A percentile compares a stretch with the other conserved stretches of the same genome.
Conservation (phyloP, 2,329 filamentous ascomycete genomes). For the Aureobasidium sp. region DNA sequence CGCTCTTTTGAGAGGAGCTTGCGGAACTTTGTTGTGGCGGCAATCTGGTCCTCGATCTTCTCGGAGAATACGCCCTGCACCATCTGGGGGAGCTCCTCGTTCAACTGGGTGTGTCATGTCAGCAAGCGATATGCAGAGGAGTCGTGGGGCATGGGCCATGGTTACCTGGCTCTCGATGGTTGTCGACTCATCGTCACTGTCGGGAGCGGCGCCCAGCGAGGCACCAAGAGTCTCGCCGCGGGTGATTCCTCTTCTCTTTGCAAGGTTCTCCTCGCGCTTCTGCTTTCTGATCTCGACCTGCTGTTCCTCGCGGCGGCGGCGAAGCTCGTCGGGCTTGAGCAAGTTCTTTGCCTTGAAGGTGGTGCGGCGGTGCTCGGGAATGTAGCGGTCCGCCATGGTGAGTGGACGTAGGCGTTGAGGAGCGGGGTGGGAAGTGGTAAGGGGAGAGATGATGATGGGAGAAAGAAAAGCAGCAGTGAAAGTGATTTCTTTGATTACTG, state of each 20-base stretch:
- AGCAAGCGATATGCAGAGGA: neutral
- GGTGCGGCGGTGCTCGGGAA: conserved; percentile 96
- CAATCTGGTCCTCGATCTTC: conserved; percentile 94
- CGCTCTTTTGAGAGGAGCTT: conserved; percentile 98
- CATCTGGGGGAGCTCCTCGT: conserved; percentile 97
- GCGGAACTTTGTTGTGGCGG: conserved; percentile 95
- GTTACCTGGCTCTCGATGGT: conserved; percentile 95
- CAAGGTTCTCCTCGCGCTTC: conserved; percentile 97
- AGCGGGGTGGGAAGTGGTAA: neutral
- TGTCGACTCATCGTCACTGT: conserved; percentile 94
- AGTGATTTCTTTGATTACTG: conserved; percentile 11
- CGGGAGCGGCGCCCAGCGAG: conserved; percentile 76
- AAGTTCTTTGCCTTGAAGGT: conserved; percentile 99
- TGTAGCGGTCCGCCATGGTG: conserved; percentile 96
- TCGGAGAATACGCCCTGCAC: conserved; percentile 97
- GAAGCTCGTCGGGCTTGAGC: conserved; percentile 98
- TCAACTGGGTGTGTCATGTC: conserved; percentile 54
- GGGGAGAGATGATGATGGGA: neutral
- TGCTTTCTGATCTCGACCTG: conserved; percentile 98
- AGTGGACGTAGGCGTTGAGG: neutral
- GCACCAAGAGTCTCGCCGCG: conserved; percentile 67
- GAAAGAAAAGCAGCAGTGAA: conserved; percentile 1
- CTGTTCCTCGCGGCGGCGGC: conserved; percentile 95
- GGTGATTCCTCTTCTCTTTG: conserved; percentile 92
- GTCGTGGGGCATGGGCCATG: neutral